A percentile compares a stretch with the other conserved stretches of the same genome.
These are phyloP conservation scores for Colletotrichum lupini DNA, from an alignment of 2,329 filamentous ascomycete genomes.

Conservation along the genomic window DNA sequence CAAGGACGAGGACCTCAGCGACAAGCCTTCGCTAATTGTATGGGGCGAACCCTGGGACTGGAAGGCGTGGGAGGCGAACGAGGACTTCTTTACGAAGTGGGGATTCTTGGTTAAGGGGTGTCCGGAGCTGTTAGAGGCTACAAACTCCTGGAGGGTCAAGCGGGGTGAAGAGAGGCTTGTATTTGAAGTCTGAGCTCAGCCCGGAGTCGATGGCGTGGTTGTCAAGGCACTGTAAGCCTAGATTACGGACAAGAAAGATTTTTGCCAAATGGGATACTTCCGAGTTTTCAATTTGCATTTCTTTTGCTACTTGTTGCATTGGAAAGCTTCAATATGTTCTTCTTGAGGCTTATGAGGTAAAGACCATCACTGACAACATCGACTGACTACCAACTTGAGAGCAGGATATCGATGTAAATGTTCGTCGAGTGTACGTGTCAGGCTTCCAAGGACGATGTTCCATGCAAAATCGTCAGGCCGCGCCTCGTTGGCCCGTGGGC, in stretches of 20 bases:
- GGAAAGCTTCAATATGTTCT: no score
- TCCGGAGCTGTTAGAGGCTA: slow-evolving; percentile 48
- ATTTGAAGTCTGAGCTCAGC: slow-evolving; percentile 29
- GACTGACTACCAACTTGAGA: no score
- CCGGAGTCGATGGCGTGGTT: no score
- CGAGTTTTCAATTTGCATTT: no score
- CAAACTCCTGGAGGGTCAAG: slow-evolving; percentile 48
- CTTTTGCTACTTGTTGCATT: no score
- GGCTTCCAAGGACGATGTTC: background rate
- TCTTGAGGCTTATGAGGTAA: no score
- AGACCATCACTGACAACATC: no score
- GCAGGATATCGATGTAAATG: no score
- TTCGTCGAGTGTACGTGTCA: background rate
- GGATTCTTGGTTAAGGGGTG: slow-evolving; percentile 49
- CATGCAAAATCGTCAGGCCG: no score
- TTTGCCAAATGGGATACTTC: no score
- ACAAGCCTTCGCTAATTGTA: slow-evolving; percentile 51
- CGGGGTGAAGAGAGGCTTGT: slow-evolving; percentile 11
- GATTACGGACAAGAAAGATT: no score
- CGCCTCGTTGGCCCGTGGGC: background rate
- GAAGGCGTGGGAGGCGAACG: slow-evolving; percentile 58
- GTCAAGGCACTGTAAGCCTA: no score
- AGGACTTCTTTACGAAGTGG: slow-evolving; percentile 58
- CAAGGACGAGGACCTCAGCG: background rate
- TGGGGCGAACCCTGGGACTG: slow-evolving; percentile 60